Percentiles rank a stretch among this genome's conserved stretches.
Evolutionary conservation across 441 rosid genomes (phyloP).

Genomic region (Adansonia grandidieri): DNA sequence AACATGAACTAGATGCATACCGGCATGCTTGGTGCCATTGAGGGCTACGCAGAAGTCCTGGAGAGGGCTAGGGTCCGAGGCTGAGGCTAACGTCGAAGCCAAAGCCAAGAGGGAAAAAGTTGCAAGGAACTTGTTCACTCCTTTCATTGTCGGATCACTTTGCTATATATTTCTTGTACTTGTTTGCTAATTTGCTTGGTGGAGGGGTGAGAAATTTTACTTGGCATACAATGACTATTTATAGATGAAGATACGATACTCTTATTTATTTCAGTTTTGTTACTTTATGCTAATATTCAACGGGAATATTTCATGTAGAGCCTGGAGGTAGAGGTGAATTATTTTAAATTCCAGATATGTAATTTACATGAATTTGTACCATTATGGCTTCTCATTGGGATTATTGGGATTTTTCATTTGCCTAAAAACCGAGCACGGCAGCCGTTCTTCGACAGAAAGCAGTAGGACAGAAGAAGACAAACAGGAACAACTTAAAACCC

Average conservation of each 20-base stretch:
- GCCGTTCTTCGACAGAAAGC: not conserved
- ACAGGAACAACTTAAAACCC: not conserved
- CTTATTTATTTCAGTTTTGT: not conserved
- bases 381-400: not conserved
- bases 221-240: not conserved
- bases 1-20: no score
- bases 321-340: not conserved
- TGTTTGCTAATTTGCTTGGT: not conserved
- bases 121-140: no score
- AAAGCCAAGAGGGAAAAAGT: no score
- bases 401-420: not conserved
- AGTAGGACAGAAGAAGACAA: not conserved
- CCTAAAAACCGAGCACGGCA: not conserved
- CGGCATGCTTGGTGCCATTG: no score
- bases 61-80: no score
- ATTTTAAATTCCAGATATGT: not conserved
- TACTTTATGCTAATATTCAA: not conserved
- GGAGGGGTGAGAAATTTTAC: not conserved
- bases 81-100: no score
- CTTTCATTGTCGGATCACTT: no score
- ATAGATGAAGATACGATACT: not conserved
- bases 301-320: not conserved
- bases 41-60: no score
- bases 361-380: not conserved
- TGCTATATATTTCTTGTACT: not conserved